These are phyloP conservation scores for Leishmania gerbilli DNA, from an alignment of 208 protist species.

Conservation along the genomic window DNA sequence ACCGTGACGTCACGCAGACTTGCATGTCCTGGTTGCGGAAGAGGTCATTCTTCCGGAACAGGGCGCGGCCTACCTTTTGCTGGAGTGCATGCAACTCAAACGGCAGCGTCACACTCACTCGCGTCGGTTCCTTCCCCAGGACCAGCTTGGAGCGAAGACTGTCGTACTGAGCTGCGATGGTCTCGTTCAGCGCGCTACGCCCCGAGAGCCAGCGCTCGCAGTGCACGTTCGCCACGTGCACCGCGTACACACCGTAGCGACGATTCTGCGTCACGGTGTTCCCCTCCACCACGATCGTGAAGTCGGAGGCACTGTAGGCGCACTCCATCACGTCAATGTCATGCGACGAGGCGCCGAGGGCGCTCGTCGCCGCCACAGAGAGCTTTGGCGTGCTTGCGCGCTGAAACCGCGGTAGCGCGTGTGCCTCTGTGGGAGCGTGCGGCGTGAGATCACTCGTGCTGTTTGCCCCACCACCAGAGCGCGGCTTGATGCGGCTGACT, in stretches of 20 bases:
- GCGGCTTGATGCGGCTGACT: background rate
- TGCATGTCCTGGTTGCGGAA: conserved; percentile 53
- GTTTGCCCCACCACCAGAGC: background rate
- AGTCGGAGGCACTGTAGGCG: conserved; percentile 23
- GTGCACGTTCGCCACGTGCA: conserved; percentile 67
- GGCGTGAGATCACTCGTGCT: background rate
- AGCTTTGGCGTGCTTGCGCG: background rate
- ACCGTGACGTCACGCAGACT: conserved; percentile 64
- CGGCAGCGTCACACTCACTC: conserved; percentile 21
- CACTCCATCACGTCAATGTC: conserved; percentile 21
- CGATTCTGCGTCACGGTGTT: conserved; percentile 67
- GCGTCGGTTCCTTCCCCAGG: conserved; percentile 22
- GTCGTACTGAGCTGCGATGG: conserved; percentile 44
- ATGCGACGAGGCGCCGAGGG: background rate
- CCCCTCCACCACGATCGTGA: conserved; percentile 46
- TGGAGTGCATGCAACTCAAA: conserved; percentile 41
- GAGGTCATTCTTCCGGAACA: conserved; percentile 62
- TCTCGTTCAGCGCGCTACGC: conserved; percentile 37
- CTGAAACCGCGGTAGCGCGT: background rate
- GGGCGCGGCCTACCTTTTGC: conserved; percentile 49
- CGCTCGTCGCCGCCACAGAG: background rate
- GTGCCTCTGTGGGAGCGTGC: background rate
- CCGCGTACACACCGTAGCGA: conserved; percentile 52
- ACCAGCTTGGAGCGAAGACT: conserved; percentile 44
- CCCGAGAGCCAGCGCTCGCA: conserved; percentile 38